Conservation (phyloP, 257 asterid species). For the Cruciata laevipes region DNA sequence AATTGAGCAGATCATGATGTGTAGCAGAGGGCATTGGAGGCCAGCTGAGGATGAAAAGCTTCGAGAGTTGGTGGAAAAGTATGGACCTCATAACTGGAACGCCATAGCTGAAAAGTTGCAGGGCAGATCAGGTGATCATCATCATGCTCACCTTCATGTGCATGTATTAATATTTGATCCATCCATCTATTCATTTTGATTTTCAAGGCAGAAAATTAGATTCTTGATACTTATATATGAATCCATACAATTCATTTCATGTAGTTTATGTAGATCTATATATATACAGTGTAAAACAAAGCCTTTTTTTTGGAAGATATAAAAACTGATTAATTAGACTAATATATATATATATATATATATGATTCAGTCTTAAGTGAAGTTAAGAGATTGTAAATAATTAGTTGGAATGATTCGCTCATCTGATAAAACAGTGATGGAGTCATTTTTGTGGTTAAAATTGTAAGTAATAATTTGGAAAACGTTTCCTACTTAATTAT, state of each 20-base stretch:
- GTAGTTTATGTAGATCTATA: neutral
- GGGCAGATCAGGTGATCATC: constrained; percentile 82
- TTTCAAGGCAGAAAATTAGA: too few relatives aligned
- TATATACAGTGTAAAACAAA: too few relatives aligned
- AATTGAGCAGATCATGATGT: constrained; percentile 5
- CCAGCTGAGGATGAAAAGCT: constrained; percentile 90
- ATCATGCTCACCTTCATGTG: neutral
- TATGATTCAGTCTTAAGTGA: too few relatives aligned
- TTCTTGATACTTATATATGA: too few relatives aligned
- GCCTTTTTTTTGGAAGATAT: too few relatives aligned
- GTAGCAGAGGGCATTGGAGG: constrained; percentile 97
- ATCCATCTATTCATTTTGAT: neutral
- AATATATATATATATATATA: too few relatives aligned
- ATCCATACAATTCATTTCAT: neutral
- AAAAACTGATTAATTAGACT: too few relatives aligned
- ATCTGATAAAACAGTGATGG: neutral
- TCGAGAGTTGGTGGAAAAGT: constrained; percentile 57
- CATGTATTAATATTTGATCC: neutral
- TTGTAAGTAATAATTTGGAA: neutral
- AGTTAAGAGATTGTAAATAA: too few relatives aligned
- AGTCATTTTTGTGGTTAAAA: neutral
- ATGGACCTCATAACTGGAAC: constrained; percentile 98
- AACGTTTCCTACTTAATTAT: neutral
- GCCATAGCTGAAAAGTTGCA: constrained; percentile 80
- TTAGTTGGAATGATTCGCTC: neutral